Evolutionary conservation across 495 filamentous ascomycete genomes (phyloP).

Genomic region (Podospora fimiseda): DNA sequence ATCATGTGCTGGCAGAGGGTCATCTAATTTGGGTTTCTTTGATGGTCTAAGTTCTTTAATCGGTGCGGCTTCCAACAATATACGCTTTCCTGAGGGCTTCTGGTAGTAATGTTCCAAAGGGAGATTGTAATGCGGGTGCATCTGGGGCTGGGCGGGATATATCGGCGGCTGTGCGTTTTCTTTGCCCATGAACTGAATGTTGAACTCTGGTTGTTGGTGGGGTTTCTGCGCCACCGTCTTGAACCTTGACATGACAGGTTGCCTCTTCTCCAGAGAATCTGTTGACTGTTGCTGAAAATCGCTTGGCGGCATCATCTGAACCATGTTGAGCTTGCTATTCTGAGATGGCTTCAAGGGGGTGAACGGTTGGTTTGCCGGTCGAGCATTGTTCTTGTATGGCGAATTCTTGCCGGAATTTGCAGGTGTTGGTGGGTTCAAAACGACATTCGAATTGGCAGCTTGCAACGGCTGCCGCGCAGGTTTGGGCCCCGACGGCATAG

Average conservation of each 20-base stretch:
- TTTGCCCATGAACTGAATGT: slow-evolving; percentile 52
- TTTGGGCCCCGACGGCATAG: slow-evolving; percentile 45
- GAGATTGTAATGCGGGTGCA: slow-evolving; percentile 40
- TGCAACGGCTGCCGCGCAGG: slow-evolving; percentile 43
- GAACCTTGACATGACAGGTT: slow-evolving; percentile 52
- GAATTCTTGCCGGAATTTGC: slow-evolving; percentile 48
- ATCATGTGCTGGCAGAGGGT: slow-evolving; percentile 59
- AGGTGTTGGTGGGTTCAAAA: slow-evolving; percentile 49
- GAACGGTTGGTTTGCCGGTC: slow-evolving; percentile 32
- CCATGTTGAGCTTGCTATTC: slow-evolving; percentile 46
- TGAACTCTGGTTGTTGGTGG: slow-evolving; percentile 55
- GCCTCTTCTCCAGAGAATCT: slow-evolving; percentile 81
- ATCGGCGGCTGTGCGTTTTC: slow-evolving; percentile 56
- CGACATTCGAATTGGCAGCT: slow-evolving; percentile 44
- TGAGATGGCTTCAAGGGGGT: slow-evolving; percentile 40
- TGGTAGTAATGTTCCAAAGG: slow-evolving; percentile 50
- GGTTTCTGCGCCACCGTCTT: slow-evolving; percentile 58
- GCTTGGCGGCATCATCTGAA: slow-evolving; percentile 68
- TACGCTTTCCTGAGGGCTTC: slow-evolving; percentile 57
- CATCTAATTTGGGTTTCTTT: slow-evolving; percentile 57
- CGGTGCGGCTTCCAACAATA: slow-evolving; percentile 66
- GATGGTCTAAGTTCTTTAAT: slow-evolving; percentile 58
- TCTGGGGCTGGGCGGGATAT: slow-evolving; percentile 36
- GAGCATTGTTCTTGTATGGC: slow-evolving; percentile 46
- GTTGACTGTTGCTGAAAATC: slow-evolving; percentile 55